Evolutionary conservation across 495 filamentous ascomycete species (phyloP), one percentile per base, ranked within the genome.

Genomic region (Hyaloscypha bicolor): DNA sequence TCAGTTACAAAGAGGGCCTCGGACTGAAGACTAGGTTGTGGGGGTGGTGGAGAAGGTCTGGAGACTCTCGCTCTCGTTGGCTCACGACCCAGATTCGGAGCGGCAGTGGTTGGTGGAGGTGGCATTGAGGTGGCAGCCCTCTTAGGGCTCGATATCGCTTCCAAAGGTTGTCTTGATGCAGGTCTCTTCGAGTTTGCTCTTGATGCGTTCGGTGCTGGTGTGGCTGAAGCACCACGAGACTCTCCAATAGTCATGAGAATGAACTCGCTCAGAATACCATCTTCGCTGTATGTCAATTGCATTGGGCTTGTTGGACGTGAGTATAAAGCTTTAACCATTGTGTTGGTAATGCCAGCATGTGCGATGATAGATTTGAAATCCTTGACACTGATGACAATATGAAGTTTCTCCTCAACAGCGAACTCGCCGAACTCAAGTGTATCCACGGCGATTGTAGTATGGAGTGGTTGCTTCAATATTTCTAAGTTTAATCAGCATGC

Each of bases 211-310:
- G 83, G 78, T 19, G 81, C 78, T 37, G 78, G 79, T 35, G 82
- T 68, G 30, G 67, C 65, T 25, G 72, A 72, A 55, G 37, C 58
- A 33, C 55, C 70, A 42, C 70, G 80, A 68, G 85, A 85, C 65
- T 96, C 92, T n/a, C 93, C 93, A 35, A 91, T 87, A 11, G 95
- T 99, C 94, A 97, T 97, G 55, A 99, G 77, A 19, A 94, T 94
- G 73, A 96, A 97, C 63, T 97, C 92, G 66, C 90, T 91, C 56
- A 85, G 78, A 62, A 97, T 81, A 19, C 93, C 95, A 59, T 91
- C 87, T 31, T 78, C 78, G 9, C 81, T 81, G 74, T 98, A 98
- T 35, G 82, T 86, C 11, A 97, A 78, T 74, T 96, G 94, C 75
- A 99, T 84, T 3, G 95, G 95, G 32, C 87, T 87, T 45, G 87